Conservation (phyloP, 805 yeast genomes). For the Jamesozyma lodderae region DNA sequence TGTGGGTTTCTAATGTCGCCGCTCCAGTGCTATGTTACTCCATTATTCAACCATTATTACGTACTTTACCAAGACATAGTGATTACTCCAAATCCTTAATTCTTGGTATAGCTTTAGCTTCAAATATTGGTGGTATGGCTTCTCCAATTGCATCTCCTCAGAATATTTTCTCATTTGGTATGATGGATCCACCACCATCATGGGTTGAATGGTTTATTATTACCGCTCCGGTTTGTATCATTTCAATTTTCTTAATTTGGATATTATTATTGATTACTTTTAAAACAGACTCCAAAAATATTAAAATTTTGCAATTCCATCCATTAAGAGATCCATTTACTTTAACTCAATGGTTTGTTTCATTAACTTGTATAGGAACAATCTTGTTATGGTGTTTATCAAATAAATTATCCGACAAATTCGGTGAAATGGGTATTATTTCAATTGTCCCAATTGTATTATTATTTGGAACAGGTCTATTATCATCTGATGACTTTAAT, state of each 20-base stretch:
- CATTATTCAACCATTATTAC: constrained; percentile 78
- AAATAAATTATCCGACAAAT: constrained; percentile 54
- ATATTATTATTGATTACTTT: constrained; percentile 57
- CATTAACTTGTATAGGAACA: constrained; percentile 57
- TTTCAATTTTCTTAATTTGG: constrained; percentile 66
- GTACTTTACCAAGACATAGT: constrained; percentile 73
- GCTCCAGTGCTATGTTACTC: constrained; percentile 92
- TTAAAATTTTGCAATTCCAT: constrained; percentile 37
- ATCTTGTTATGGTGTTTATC: constrained; percentile 87
- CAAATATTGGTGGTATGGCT: constrained; percentile 93
- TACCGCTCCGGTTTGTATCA: constrained; percentile 67
- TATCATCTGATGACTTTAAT: constrained; percentile 85
- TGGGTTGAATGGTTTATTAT: constrained; percentile 95
- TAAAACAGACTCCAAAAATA: constrained; percentile 39
- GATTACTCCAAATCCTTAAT: constrained; percentile 76
- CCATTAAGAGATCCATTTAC: constrained; percentile 63
- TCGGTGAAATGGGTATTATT: constrained; percentile 96
- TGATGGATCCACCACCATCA: constrained; percentile 73
- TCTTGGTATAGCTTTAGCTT: constrained; percentile 85
- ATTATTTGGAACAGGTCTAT: constrained; percentile 85
- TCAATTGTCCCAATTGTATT: constrained; percentile 83
- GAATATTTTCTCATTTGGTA: constrained; percentile 79
- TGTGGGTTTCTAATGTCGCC: constrained; percentile 97
- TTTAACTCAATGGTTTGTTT: constrained; percentile 64
- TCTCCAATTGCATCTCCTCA: constrained; percentile 97